phyloP scores from a whole-genome alignment of 306 rosid genomes.

The Myrica gale region DNA sequence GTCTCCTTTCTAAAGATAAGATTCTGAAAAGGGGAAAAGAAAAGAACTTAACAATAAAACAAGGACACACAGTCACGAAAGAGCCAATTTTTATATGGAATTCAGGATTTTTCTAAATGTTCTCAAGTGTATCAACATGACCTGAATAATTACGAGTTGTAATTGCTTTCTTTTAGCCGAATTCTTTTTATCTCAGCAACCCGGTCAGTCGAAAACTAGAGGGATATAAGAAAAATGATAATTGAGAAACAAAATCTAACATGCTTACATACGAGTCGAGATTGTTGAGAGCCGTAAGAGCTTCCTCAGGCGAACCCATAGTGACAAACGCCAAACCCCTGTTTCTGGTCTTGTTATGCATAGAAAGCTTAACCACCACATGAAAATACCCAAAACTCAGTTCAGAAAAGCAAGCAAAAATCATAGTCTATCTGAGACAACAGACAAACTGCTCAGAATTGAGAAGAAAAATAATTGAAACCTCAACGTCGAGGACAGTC shows the following conservation, averaged over 20 bases:
- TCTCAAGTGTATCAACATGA: background rate
- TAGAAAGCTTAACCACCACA: constrained; percentile 54
- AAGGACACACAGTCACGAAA: background rate
- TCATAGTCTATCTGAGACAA: constrained; percentile 3
- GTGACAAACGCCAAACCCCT: constrained; percentile 97
- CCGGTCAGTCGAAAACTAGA: background rate
- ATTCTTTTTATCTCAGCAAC: constrained; percentile 3
- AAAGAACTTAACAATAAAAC: constrained; percentile 7
- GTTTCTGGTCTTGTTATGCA: constrained; percentile 68
- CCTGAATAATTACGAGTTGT: background rate
- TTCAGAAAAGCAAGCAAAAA: constrained; percentile 23
- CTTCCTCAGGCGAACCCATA: constrained; percentile 87
- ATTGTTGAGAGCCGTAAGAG: constrained; percentile 56
- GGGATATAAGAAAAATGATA: background rate
- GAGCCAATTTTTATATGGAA: background rate
- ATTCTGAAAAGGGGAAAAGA: background rate
- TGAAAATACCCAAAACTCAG: constrained; percentile 22
- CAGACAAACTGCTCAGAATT: background rate
- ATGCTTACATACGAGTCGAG: constrained; percentile 80
- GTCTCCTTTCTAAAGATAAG: background rate
- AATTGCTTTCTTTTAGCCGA: background rate
- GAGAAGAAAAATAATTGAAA: constrained; percentile 3
- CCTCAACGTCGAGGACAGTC: constrained; percentile 79
- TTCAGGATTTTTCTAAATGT: background rate
- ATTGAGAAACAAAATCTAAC: background rate